Base-by-base conservation (phyloP, 805 yeast genomes). In the Yamadazyma laniorum region DNA sequence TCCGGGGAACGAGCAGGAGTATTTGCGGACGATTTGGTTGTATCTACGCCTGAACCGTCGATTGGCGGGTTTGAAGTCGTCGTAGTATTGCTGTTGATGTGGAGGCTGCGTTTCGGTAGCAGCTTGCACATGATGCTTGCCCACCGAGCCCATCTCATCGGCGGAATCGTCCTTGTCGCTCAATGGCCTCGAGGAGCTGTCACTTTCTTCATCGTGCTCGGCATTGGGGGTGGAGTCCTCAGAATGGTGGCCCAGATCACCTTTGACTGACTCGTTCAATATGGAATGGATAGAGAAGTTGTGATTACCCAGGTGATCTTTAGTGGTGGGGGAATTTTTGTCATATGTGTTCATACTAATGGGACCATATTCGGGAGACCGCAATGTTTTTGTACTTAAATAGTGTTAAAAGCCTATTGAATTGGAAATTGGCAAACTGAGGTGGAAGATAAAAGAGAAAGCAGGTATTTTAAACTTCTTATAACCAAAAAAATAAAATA, bases 11-110 rank as follows among this genome's bases (percentile, higher is more conserved):
- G 60, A 47, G 41, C 73, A 67, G 34, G 43, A 52, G 47, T 60
- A 64, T 38, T 60, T 59, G 15, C 68, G 44, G 7, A 59, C 51
- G 30, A 63, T 64, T 40, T 63, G 70, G 45, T 62, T 63, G 43
- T 62, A 61, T 7, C 67, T 42, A 34, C 67, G 53, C 37, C 68
- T 44, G 42, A 63, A 64, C 26, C 68, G 39, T 36, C 67, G 44
- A n/a, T 60, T 63, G 5, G 61, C 50, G 4, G 62, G 52, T 38
- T 57, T 35, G 12, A 29, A 12, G 21, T 40, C 40, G 22, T 39
- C 43, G 32, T 39, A 39, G 22, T 32, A 38, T n/a, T n/a, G n/a
- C n/a, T n/a, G n/a, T n/a, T n/a, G n/a, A n/a, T n/a, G n/a, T n/a
- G n/a, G n/a, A n/a, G n/a, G n/a, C n/a, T n/a, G n/a, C n/a, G n/a